Evolutionary conservation across 495 filamentous ascomycete species (phyloP), one percentile per base, ranked within the genome.

Genomic region (Cercophora sp.): DNA sequence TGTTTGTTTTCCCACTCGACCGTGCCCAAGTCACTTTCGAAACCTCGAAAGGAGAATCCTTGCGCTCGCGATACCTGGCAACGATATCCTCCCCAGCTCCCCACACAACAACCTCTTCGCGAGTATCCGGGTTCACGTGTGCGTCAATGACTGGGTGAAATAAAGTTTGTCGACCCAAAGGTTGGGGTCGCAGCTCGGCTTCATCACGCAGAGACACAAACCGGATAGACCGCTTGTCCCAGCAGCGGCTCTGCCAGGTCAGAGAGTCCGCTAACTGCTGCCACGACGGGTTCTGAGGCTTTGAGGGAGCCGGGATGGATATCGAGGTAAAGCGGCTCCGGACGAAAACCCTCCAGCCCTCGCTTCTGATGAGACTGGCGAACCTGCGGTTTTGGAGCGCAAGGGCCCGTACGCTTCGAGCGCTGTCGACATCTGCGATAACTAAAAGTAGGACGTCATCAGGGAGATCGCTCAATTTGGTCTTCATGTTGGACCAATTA

Each of bases 271-370:
- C 74, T 13, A 71, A 53, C 11, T 66, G 52, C 6, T 32, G 54
- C 71, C 71, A 75, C 10, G 64, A 62, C 11, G 29, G n/a, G 44
- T 48, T 10, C 29, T 58, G 43, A 8, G 27, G 18, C 15, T n/a
- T 19, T 5, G 32, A 24, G 1, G 54, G 52, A 9, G 39, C 4
- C 0, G 68, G 64, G 1, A 69, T 18, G 2, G 29, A 46, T 8
- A 74, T 61, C 1, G 67, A 67, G 8, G 57, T 59, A 44, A 77
- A 77, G n/a, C 62, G 56, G 25, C 29, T 54, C 20, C 52, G 63
- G 8, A 76, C 69, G 32, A 76, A 77, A 36, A 69, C 62, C 8
- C 68, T 61, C 74, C 74, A 77, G 1, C 74, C 74, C 3, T 64
- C 62, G 9, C 58, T 50, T 0, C 37, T 49, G 35, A 74, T 43